phyloP scores from a whole-genome alignment of 2,329 filamentous ascomycete genomes.

The Colletotrichum scovillei region DNA sequence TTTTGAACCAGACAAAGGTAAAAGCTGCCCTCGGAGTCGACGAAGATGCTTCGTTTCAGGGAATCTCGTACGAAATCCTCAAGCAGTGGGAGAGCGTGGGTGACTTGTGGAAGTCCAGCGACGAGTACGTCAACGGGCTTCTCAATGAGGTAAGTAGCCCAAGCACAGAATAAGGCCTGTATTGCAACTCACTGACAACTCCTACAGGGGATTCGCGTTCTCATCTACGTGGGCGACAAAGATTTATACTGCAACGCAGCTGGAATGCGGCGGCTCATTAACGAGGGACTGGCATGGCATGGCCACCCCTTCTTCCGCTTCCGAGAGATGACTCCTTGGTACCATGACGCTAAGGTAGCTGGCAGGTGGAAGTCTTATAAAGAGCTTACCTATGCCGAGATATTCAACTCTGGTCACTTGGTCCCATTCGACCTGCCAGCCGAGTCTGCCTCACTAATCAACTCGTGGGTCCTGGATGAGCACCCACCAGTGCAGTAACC shows the following conservation, averaged over 20 bases:
- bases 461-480: neutral
- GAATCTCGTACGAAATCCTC: neutral
- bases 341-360: neutral
- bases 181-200: neutral
- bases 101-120: constrained; percentile 18
- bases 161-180: neutral
- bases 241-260: constrained; percentile 21
- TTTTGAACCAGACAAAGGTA: neutral
- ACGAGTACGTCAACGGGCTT: constrained; percentile 3
- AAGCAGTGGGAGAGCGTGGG: constrained; percentile 2
- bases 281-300: constrained; percentile 11
- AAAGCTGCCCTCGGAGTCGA: neutral
- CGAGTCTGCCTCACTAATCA: neutral
- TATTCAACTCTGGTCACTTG: constrained; percentile 14
- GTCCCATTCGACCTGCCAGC: constrained; percentile 15
- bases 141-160: neutral
- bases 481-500: neutral
- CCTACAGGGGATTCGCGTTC: neutral
- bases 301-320: constrained; percentile 14
- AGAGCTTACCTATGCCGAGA: constrained; percentile 9
- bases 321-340: constrained; percentile 1
- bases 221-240: constrained; percentile 19
- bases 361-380: constrained; percentile 6
- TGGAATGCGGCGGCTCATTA: constrained; percentile 7
- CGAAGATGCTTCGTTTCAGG: neutral